Evolutionary conservation across 441 rosid genomes (phyloP).

Genomic region (Omphalea diandra): DNA sequence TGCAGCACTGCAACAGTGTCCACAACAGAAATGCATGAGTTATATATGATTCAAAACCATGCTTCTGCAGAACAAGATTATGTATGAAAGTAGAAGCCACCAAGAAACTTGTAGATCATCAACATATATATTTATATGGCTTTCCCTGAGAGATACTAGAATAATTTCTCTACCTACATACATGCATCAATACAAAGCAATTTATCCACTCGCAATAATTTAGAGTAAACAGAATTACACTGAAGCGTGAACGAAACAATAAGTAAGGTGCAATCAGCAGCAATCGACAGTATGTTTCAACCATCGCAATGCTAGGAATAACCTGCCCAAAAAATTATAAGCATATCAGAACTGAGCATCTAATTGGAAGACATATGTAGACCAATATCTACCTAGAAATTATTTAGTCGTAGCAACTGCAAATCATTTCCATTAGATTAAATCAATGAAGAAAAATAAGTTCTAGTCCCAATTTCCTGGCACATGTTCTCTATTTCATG

Average conservation of each 20-base stretch:
- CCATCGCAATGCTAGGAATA: conserved; percentile 98
- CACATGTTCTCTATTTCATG: background rate
- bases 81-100: conserved; percentile 2
- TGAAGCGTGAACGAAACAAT: conserved; percentile 86
- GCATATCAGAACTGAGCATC: conserved; percentile 19
- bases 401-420: conserved; percentile 9
- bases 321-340: conserved; percentile 52
- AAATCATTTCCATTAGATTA: background rate
- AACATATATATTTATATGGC: background rate
- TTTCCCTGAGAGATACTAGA: background rate
- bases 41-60: background rate
- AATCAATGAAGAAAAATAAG: background rate
- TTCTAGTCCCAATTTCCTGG: background rate
- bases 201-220: background rate
- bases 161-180: background rate
- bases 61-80: conserved; percentile 5
- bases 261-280: conserved; percentile 91
- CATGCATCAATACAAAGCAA: conserved; percentile 8
- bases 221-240: conserved; percentile 44
- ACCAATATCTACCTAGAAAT: background rate
- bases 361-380: conserved; percentile 10
- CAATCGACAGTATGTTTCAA: conserved; percentile 93
- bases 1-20: background rate
- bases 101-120: background rate
- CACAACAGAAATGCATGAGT: background rate